phyloP scores from a whole-genome alignment of 164 flowering plant genomes.

The Vitis vinifera region ASM3070453v1 NC_081805.1:1285501-1286000 shows the following conservation, averaged over 20 bases:
- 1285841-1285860: too few relatives aligned
- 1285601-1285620: not conserved
- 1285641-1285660: not conserved
- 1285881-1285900: too few relatives aligned
- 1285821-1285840: too few relatives aligned
- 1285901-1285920: too few relatives aligned
- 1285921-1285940: too few relatives aligned
- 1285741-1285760: too few relatives aligned
- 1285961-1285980: not conserved
- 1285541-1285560: conserved; percentile 78
- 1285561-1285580: conserved; percentile 21
- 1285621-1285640: not conserved
- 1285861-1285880: too few relatives aligned
- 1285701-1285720: not conserved
- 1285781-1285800: too few relatives aligned
- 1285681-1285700: not conserved
- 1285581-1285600: not conserved
- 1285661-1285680: not conserved
- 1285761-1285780: too few relatives aligned
- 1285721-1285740: too few relatives aligned
- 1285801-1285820: too few relatives aligned
- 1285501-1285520: conserved; percentile 94
- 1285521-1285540: conserved; percentile 81
- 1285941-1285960: not conserved
- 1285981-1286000: not conserved